Evolutionary conservation across 805 yeast species (phyloP), one percentile per base, ranked within the genome.

Genomic region (Candida rishiriensis): DNA sequence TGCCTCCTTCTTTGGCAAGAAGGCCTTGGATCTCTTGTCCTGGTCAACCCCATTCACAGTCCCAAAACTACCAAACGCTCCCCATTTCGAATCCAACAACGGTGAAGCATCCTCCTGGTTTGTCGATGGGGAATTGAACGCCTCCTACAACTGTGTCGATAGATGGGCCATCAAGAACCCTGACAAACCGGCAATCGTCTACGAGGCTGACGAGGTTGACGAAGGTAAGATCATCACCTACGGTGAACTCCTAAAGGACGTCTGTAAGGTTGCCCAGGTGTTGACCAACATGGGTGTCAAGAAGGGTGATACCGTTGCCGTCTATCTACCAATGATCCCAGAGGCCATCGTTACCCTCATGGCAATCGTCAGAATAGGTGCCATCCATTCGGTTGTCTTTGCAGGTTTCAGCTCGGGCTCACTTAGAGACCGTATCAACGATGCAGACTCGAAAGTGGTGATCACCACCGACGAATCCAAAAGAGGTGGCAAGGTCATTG

Each of bases 351-450:
- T 93, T 45, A 85, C 99, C n/a, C 79, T 91, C 78, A 74, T 91
- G 60, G 99, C 99, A 38, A 83, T 89, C 60, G 86, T 82, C 31
- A 83, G 99, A 71, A 71, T 91, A 46, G 99, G 99, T 64, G 99
- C 99, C 30, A 73, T 91, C 42, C 99, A 91, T 69, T 86, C 97
- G 14, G 97, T 93, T 42, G 85, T 91, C 43, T 91, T 91, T 71
- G 99, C 98, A 33, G 99, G 99, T 17, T 91, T 91, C 71, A 83
- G 95, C 30, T 83, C 97, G 31, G 93, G 95, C 39, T 91, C 97
- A 18, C 79, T 91, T 61, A 79, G 76, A 60, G 99, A 93, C 69
- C 83, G 99, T 66, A 83, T 93, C 54, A 75, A 76, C 47, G 96
- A 91, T 65, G 97, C 96, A 29, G 77, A 81, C 59, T 85, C 88